Evolutionary conservation across 129 eudicot species (phyloP).

Genomic region (Silybum marianum): DNA sequence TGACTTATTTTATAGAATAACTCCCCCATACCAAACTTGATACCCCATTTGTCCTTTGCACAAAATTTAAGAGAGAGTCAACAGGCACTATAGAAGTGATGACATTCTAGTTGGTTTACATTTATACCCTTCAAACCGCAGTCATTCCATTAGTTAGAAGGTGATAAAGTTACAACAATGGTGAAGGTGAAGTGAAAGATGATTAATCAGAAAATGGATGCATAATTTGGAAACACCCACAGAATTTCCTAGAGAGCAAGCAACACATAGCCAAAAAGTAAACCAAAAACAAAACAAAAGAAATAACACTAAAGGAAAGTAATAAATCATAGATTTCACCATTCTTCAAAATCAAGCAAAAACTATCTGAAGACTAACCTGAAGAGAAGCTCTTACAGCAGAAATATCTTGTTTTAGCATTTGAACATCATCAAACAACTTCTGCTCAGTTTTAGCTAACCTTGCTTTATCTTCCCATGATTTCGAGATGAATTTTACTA

Average conservation of each 20-base stretch:
- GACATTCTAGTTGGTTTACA: background rate
- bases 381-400: conserved; percentile 71
- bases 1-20: background rate
- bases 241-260: background rate
- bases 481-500: conserved; percentile 45
- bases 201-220: background rate
- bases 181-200: conserved; percentile 2
- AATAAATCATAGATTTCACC: background rate
- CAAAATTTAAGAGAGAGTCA: background rate
- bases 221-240: background rate
- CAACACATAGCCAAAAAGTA: background rate
- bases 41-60: background rate
- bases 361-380: conserved; percentile 47
- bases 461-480: conserved; percentile 53
- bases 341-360: background rate
- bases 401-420: conserved; percentile 62
- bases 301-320: background rate
- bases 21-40: background rate
- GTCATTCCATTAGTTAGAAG: background rate
- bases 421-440: conserved; percentile 60
- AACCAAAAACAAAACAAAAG: background rate
- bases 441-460: conserved; percentile 56
- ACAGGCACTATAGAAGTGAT: background rate
- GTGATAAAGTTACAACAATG: background rate
- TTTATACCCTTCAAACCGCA: background rate